Base-by-base conservation (phyloP, 108 stramenopile species). In the Mediolabrus comicus region DNA sequence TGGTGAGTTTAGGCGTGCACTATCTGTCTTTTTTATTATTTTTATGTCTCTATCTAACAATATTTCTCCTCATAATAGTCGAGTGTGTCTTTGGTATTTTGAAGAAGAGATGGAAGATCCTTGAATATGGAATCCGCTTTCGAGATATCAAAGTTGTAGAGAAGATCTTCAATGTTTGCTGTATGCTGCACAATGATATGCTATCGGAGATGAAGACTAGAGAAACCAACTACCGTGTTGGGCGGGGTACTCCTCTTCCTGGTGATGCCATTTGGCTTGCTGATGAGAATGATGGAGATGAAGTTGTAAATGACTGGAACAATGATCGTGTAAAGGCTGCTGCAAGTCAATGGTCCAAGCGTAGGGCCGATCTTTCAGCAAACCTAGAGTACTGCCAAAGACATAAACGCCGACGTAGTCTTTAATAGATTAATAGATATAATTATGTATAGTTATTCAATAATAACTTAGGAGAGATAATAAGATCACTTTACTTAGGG, bases 51-150 rank as follows among this genome's bases (percentile, higher is more conserved):
- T n/a, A n/a, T n/a, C n/a, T n/a, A n/a, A n/a, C n/a, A n/a, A n/a
- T n/a, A n/a, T n/a, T n/a, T n/a, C n/a, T n/a, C n/a, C n/a, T n/a
- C n/a, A n/a, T n/a, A n/a, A n/a, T n/a, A n/a, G n/a, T 74, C 2
- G 84, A 85, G 46, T 82, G 84, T 57, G 59, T 66, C 1, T 78
- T 83, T 61, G 77, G 77, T 5, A 83, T 83, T 59, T 31, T 83
- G 49, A 83, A 83, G 43, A 69, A 69, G 22, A 30, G 76, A 28
- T 83, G 71, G 61, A 14, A 26, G 0, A 73, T 83, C 28, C 55
- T 83, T 19, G 71, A 74, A 13, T 52, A 53, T 27, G 75, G 67
- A 4, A 55, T 67, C 2, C 46, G 11, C 36, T 62, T 55, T 19
- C 67, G 60, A 29, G 29, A 38, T 4, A 66, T 75, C 24, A 7